Conservation (phyloP, 176 grass and related monocot genomes). For the Eragrostis curvula region DNA sequence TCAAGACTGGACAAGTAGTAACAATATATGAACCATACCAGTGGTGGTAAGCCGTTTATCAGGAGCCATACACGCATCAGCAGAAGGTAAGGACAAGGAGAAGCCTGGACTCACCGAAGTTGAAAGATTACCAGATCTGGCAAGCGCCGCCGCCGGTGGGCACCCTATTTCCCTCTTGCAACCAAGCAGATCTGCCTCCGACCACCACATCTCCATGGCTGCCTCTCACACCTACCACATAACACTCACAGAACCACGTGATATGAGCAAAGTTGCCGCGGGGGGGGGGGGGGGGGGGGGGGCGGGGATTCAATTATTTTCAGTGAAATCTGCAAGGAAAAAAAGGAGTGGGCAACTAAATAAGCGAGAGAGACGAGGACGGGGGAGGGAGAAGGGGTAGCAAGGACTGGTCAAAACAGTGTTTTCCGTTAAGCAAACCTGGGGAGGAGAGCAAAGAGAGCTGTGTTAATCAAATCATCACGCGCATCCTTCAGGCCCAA, state of each 20-base stretch:
- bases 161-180: constrained; percentile 4
- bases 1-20: not conserved
- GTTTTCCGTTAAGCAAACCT: constrained; percentile 51
- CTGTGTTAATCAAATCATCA: constrained; percentile 51
- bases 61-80: constrained; percentile 17
- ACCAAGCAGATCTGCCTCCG: constrained; percentile 38
- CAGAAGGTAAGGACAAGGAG: constrained; percentile 9
- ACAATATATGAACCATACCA: constrained; percentile 10
- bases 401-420: constrained; percentile 59
- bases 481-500: not conserved
- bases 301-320: not conserved
- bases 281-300: no score
- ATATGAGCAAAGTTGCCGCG: constrained; percentile 31
- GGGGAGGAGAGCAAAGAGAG: constrained; percentile 34
- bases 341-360: not conserved
- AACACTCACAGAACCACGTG: constrained; percentile 10
- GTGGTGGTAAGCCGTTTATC: not conserved
- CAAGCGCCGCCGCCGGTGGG: not conserved
- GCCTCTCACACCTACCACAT: not conserved
- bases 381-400: not conserved
- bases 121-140: constrained; percentile 47
- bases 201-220: not conserved
- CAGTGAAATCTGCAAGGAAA: constrained; percentile 5
- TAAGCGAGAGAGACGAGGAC: not conserved
- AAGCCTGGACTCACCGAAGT: constrained; percentile 29